Conservation (phyloP, 192 early-diverging fungal species). For the Chytriomyces hyalinus region DNA sequence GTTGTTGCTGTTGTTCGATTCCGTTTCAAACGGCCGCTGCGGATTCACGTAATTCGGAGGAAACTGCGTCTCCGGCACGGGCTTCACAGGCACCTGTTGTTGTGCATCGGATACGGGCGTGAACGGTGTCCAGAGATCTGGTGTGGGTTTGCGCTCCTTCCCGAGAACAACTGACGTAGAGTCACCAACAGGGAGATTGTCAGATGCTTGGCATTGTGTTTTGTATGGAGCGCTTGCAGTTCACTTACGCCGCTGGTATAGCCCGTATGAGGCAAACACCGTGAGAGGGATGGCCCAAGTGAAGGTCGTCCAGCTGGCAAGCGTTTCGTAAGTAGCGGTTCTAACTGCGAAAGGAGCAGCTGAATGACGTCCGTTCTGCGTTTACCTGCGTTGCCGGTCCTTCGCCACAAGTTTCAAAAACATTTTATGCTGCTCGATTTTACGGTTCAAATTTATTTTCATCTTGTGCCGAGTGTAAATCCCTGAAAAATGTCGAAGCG, state of each 20-base stretch:
- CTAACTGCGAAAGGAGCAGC: not conserved
- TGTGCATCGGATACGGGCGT: conserved; percentile 6
- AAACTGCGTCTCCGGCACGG: no score
- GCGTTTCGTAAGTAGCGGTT: not conserved
- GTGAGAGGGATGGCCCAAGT: conserved; percentile 28
- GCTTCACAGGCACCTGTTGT: no score
- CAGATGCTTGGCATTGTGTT: not conserved
- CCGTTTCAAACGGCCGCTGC: not conserved
- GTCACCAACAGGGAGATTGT: no score
- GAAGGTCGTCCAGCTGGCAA: conserved; percentile 31
- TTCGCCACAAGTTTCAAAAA: conserved; percentile 34
- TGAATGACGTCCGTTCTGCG: not conserved
- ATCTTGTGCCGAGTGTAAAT: not conserved
- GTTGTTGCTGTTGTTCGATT: no score
- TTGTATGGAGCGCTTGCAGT: not conserved
- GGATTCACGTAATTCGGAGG: not conserved
- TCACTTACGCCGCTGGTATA: conserved; percentile 28
- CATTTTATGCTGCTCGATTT: not conserved
- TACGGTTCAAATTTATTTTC: not conserved
- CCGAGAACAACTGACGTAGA: conserved; percentile 17
- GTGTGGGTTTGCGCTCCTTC: conserved; percentile 25
- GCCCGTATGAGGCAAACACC: conserved; percentile 31
- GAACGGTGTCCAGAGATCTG: conserved; percentile 22
- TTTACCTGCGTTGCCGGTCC: conserved; percentile 23
- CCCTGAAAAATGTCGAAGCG: not conserved